phyloP scores from a whole-genome alignment of 306 rosid genomes.

The Psophocarpus tetragonolobus region DNA sequence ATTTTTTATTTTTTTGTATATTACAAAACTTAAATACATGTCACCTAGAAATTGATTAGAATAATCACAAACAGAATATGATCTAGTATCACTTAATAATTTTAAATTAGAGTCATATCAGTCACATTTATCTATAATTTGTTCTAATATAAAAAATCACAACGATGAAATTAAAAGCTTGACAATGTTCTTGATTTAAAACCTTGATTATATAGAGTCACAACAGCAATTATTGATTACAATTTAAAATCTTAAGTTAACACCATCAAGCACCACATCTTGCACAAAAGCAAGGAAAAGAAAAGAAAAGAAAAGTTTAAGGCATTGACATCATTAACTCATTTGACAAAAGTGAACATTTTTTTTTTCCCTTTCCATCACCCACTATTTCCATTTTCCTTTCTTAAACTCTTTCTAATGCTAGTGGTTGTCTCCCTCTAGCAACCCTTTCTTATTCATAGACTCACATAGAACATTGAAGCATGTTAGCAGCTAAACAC shows the following conservation, averaged over 20 bases:
- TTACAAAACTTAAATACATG: no score
- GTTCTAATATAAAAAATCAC: not conserved
- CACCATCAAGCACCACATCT: constrained; percentile 29
- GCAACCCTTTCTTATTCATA: constrained; percentile 39
- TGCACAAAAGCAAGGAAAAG: not conserved
- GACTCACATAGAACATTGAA: constrained; percentile 6
- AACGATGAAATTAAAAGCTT: not conserved
- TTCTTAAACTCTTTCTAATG: constrained; percentile 42
- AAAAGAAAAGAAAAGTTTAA: constrained; percentile 9
- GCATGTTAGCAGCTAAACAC: constrained; percentile 72
- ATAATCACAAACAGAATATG: no score
- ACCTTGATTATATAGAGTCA: not conserved
- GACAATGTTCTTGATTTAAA: not conserved
- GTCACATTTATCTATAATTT: not conserved
- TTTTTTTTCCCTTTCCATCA: constrained; percentile 35
- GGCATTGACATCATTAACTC: constrained; percentile 64
- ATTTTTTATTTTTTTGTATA: no score
- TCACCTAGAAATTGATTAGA: no score
- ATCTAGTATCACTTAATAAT: no score
- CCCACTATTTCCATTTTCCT: constrained; percentile 40
- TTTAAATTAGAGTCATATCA: not conserved
- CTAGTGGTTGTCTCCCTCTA: constrained; percentile 61
- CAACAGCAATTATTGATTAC: not conserved
- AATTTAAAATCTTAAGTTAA: not conserved
- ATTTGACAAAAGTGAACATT: constrained; percentile 61